phyloP scores from a whole-genome alignment of 352 stramenopile species.

The Saprolegnia diclina region DNA sequence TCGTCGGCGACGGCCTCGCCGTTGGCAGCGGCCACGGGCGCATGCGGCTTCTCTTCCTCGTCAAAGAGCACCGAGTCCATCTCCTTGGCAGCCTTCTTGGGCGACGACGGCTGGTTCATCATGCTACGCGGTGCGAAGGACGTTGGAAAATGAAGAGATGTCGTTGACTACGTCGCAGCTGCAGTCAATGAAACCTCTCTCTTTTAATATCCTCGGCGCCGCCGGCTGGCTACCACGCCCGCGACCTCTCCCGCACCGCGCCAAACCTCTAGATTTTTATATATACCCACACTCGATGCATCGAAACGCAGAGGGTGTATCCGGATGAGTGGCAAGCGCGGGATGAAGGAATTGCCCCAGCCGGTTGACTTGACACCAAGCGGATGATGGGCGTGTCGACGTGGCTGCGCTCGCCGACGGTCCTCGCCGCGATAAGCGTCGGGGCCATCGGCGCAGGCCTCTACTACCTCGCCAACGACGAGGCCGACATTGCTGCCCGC shows the following conservation, averaged over 20 bases:
- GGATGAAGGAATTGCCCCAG: not conserved
- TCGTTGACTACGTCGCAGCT: constrained; percentile 2
- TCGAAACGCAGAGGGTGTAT: not conserved
- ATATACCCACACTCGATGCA: not conserved
- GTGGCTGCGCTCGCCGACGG: not conserved
- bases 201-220: not conserved
- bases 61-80: constrained; percentile 84
- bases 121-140: not conserved
- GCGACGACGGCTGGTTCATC: constrained; percentile 13
- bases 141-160: constrained; percentile 6
- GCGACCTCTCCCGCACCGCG: not conserved
- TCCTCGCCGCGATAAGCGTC: not conserved
- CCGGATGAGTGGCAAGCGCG: not conserved
- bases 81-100: constrained; percentile 48
- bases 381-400: not conserved
- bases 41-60: constrained; percentile 43
- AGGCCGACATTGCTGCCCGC: not conserved
- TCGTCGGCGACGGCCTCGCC: constrained; percentile 44
- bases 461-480: not conserved
- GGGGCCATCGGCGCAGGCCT: not conserved
- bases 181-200: not conserved
- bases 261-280: not conserved
- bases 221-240: too few species aligned
- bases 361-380: not conserved
- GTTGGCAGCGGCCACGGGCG: constrained; percentile 27